Evolutionary conservation across 2,329 filamentous ascomycete genomes (phyloP), one percentile per base, ranked within the genome.

Genomic region (Venturia asperata): DNA sequence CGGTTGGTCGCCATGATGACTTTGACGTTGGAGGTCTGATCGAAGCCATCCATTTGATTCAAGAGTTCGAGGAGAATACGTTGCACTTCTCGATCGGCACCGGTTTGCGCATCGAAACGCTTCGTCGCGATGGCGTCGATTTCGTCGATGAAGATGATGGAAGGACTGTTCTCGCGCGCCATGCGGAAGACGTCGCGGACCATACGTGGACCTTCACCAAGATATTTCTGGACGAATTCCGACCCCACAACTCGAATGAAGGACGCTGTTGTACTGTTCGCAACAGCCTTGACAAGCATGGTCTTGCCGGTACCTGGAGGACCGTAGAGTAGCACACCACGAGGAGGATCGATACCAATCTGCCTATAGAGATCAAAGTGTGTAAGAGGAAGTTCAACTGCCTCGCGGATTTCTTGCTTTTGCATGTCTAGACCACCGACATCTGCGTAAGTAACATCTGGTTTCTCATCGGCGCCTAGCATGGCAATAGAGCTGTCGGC

Each of bases 1-100:
- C 94, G 89, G 82, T 99, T 99, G 70, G 94, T 99, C 70, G 94
- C 94, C 94, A 99, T 99, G 80, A 99, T 99, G 76, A 99, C 94
- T 82, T 99, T 99, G 79, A 99, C 94, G 78, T 99, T 99, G 76
- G 91, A 90, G 0, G 92, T 96, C 79, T 99, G 94, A 77, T 99
- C 94, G 81, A 99, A 99, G 69, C 94, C 94, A 76, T 99, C 94
- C 94, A 99, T 99, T 80, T 99, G 94, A 81, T 99, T 99, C 69
- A 99, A 87, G 70, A 99, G 82, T 77, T 99, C 94, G 67, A 99
- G 87, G 67, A 99, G 82, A 73, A 99, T 99, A 83, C 94, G 93
- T 81, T 99, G 94, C 19, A 99, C 94, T 79, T 99, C 94, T 80
- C 94, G 87, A 75, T 99, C 94, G 70, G 94, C 94, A 76, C 94